Base-by-base conservation (phyloP, 305 asterid genomes). In the Caryopteris hybrid region DNA sequence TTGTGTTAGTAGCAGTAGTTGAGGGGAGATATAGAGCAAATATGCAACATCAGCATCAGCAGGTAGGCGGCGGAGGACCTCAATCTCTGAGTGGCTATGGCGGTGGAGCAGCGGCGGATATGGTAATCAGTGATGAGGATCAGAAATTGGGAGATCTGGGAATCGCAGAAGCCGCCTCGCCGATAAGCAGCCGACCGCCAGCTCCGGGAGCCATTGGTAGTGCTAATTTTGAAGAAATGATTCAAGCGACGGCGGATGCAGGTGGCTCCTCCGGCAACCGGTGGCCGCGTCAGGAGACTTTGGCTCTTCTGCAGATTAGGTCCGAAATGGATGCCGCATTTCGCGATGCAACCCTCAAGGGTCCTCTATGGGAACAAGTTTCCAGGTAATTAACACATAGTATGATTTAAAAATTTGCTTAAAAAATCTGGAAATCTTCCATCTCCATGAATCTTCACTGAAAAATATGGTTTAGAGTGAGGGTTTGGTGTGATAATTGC, bases 211-310 rank as follows among this genome's bases (percentile, higher is more conserved):
- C 56, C 8, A 9, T 34, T 33, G 51, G 36, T 4, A 68, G 22
- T 59, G 33, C 47, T n/a, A 72, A 68, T 77, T 68, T 77, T 5
- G 78, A 77, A 1, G 81, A 77, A 12, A 60, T 72, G 61, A 69
- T 77, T 13, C 64, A 70, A 8, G 76, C 63, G 34, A 45, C 75
- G 61, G 70, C 74, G 65, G 81, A 47, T 4, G 77, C 31, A 8
- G 75, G 78, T 8, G 74, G 71, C n/a, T 43, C 72, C 16, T 33
- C 76, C 39, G 64, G 76, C 16, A 78, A 78, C 54, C 66, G 89
- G 78, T 85, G 91, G 91, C 91, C 91, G 0, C 75, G 91, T 21
- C 91, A 85, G 73, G 91, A 85, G 65, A 85, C 91, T 5, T 82
- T 85, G 74, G 80, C 85, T 8, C 80, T 85, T 61, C 70, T 85